Evolutionary conservation across 306 rosid genomes (phyloP).

Genomic region (Quercus robur): DNA sequence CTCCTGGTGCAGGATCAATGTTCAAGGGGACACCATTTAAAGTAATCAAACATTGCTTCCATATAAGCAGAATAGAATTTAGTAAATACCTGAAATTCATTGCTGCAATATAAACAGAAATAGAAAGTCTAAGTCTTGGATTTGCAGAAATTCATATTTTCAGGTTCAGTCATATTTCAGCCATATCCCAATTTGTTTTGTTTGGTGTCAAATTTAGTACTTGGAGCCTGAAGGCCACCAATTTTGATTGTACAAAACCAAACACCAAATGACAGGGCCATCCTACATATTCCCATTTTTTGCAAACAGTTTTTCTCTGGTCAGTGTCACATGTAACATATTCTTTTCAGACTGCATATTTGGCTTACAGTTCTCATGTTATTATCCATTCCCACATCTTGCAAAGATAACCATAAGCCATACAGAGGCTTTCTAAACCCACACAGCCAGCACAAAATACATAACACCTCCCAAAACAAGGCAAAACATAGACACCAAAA

Average conservation of each 20-base stretch:
- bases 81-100: not conserved
- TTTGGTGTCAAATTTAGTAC: not conserved
- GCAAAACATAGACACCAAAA: slow-evolving; percentile 4
- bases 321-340: not conserved
- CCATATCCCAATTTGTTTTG: no score
- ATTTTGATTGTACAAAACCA: not conserved
- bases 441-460: slow-evolving; percentile 8
- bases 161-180: no score
- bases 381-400: not conserved
- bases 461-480: slow-evolving; percentile 8
- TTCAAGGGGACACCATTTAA: not conserved
- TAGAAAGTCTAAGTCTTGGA: no score
- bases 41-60: not conserved
- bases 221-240: not conserved
- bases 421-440: not conserved
- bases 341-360: not conserved
- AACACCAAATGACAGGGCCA: not conserved
- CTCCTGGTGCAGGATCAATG: not conserved
- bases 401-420: not conserved
- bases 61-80: not conserved
- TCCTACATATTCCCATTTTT: not conserved
- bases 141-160: no score
- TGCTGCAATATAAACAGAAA: not conserved
- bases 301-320: not conserved
- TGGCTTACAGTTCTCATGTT: not conserved